These are phyloP conservation scores for Plantago elongata DNA, from an alignment of 257 asterid species.

Conservation along the genomic window DNA sequence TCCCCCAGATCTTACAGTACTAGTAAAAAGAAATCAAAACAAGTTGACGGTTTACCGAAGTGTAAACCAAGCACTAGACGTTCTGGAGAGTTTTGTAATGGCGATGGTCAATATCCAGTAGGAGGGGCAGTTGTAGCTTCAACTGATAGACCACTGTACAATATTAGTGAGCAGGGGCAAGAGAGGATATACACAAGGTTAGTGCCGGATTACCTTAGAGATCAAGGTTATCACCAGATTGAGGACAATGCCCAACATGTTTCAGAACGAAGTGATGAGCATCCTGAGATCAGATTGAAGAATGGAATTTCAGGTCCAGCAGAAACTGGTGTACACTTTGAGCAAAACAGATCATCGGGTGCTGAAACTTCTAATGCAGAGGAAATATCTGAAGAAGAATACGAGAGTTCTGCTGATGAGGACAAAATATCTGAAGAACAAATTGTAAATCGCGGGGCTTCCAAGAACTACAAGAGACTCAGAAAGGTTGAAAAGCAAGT, in stretches of 20 bases:
- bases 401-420: conserved; percentile 31
- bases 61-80: conserved; percentile 25
- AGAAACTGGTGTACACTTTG: conserved; percentile 25
- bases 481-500: conserved; percentile 27
- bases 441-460: conserved; percentile 13
- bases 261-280: conserved; percentile 12
- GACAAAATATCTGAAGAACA: too few species aligned
- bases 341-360: conserved; percentile 16
- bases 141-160: conserved; percentile 16
- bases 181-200: conserved; percentile 22
- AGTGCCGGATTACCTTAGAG: conserved; percentile 23
- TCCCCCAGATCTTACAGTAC: conserved; percentile 14
- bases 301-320: conserved; percentile 23
- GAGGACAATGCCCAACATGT: conserved; percentile 20
- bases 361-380: conserved; percentile 28
- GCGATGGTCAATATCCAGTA: conserved; percentile 19
- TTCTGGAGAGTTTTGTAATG: conserved; percentile 14
- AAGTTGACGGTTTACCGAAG: conserved; percentile 14
- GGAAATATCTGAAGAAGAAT: conserved; percentile 49
- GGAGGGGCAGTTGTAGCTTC: conserved; percentile 21
- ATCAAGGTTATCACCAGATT: conserved; percentile 19
- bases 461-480: conserved; percentile 30
- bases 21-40: conserved; percentile 21
- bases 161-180: conserved; percentile 16
- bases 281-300: conserved; percentile 15